phyloP scores from a whole-genome alignment of 176 grass and related monocot species.

The Aegilops umbellulata region DNA sequence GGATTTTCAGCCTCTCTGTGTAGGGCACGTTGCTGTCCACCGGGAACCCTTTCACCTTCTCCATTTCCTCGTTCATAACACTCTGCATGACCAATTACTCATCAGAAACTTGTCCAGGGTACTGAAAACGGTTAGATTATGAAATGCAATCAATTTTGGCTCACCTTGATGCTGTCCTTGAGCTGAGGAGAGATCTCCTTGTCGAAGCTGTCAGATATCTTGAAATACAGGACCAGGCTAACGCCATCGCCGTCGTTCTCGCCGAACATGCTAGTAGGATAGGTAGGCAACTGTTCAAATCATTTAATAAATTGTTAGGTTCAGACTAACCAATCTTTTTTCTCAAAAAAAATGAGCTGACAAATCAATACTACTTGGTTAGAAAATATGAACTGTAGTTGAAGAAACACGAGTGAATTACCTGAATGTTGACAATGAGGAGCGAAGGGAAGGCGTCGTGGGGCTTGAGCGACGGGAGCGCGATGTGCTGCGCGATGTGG shows the following conservation, averaged over 20 bases:
- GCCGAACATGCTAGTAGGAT: slow-evolving; percentile 73
- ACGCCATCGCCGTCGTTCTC: slow-evolving; percentile 84
- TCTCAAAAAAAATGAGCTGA: too few species aligned
- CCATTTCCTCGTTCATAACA: slow-evolving; percentile 70
- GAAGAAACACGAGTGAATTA: slow-evolving; percentile 31
- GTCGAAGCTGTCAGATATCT: slow-evolving; percentile 76
- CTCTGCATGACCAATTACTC: slow-evolving; percentile 42
- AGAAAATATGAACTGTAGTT: too few species aligned
- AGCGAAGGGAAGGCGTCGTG: slow-evolving; percentile 72
- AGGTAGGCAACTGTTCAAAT: slow-evolving; percentile 64
- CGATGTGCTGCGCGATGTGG: slow-evolving; percentile 83
- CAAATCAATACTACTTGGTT: too few species aligned
- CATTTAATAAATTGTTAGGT: slow-evolving; percentile 26
- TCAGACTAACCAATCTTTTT: slow-evolving; percentile 7
- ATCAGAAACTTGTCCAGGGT: background rate
- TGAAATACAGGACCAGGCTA: slow-evolving; percentile 90
- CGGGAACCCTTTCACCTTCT: slow-evolving; percentile 78
- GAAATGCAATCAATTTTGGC: background rate
- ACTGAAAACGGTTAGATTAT: background rate
- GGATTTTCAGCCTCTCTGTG: slow-evolving; percentile 89
- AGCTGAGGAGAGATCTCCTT: slow-evolving; percentile 66
- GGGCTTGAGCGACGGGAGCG: slow-evolving; percentile 57
- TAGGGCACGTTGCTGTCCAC: slow-evolving; percentile 65
- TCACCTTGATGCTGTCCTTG: slow-evolving; percentile 81
- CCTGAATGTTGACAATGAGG: slow-evolving; percentile 94